phyloP scores from a whole-genome alignment of 495 filamentous ascomycete species.

The Melanomma pulvis-pyrius region DNA sequence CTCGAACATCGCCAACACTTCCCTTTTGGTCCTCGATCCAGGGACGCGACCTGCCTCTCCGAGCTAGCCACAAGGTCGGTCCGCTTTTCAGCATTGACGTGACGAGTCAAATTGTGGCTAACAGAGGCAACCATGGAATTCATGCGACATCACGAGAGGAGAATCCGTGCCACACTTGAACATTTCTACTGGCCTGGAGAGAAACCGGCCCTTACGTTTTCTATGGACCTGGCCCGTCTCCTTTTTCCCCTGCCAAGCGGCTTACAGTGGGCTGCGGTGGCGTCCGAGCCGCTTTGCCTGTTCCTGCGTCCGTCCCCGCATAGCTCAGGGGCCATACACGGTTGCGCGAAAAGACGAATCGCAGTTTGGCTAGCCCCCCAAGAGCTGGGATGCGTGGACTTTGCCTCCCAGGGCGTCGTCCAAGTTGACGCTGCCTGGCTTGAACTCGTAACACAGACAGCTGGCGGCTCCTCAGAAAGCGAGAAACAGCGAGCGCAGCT shows the following conservation, averaged over 20 bases:
- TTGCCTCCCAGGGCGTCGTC: not conserved
- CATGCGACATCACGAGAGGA: not conserved
- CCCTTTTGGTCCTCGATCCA: not conserved
- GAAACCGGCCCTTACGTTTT: not conserved
- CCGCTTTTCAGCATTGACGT: constrained; percentile 2
- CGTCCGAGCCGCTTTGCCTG: constrained; percentile 26
- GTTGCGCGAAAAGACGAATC: constrained; percentile 17
- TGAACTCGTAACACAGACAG: not conserved
- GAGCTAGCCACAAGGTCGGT: constrained; percentile 2
- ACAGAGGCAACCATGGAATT: not conserved
- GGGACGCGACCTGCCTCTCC: not conserved
- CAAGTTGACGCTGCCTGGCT: not conserved
- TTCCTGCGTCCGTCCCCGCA: constrained; percentile 30
- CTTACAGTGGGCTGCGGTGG: constrained; percentile 1
- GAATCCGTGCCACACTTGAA: not conserved
- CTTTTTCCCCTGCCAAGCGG: constrained; percentile 32
- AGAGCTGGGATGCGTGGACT: not conserved
- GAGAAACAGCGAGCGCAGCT: not conserved
- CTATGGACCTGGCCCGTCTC: not conserved
- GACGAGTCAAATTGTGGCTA: constrained; percentile 25
- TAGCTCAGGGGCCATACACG: not conserved
- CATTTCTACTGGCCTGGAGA: constrained; percentile 13
- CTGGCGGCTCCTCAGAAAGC: constrained; percentile 14
- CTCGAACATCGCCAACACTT: constrained; percentile 1
- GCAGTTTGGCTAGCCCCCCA: not conserved